A percentile compares a stretch with the other conserved stretches of the same genome.
These are phyloP conservation scores for Trichoderma semiorbis DNA, from an alignment of 2,329 filamentous ascomycete species.

Conservation along the genomic window DNA sequence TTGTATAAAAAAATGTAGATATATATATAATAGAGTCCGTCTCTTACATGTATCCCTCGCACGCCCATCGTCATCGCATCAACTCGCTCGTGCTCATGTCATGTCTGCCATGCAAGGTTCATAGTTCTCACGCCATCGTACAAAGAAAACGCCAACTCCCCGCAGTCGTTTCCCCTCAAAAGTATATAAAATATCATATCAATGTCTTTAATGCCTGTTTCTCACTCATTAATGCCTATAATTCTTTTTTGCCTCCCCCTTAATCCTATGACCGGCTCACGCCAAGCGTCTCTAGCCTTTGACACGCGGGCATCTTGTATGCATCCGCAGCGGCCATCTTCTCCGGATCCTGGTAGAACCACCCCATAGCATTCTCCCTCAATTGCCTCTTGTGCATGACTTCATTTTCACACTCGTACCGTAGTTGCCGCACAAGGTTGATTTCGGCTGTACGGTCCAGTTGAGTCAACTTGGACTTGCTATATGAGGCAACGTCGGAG, in stretches of 20 bases:
- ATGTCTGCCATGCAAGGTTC: slow-evolving; percentile 8
- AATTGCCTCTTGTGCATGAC: slow-evolving; percentile 60
- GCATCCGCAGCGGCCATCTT: slow-evolving; percentile 69
- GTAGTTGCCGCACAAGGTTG: slow-evolving; percentile 65
- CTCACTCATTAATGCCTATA: neutral
- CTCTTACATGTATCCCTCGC: slow-evolving; percentile 10
- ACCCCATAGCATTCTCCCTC: slow-evolving; percentile 76
- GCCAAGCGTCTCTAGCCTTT: slow-evolving; percentile 45
- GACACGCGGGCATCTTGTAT: slow-evolving; percentile 51
- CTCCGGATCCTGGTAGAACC: slow-evolving; percentile 77
- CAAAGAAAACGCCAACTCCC: slow-evolving; percentile 18
- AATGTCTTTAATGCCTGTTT: slow-evolving; percentile 11
- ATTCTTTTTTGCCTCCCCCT: neutral
- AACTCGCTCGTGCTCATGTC: slow-evolving; percentile 13
- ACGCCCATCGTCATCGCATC: neutral
- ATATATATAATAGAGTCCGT: neutral
- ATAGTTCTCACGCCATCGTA: slow-evolving; percentile 13
- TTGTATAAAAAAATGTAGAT: neutral
- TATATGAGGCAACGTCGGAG: slow-evolving; percentile 68
- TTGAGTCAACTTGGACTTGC: slow-evolving; percentile 63
- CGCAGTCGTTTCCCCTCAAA: slow-evolving; percentile 2
- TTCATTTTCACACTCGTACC: slow-evolving; percentile 72
- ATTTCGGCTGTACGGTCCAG: slow-evolving; percentile 77
- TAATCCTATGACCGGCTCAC: slow-evolving; percentile 24
- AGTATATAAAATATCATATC: slow-evolving; percentile 13